These are phyloP conservation scores for Nigrospora sphaerica DNA, from an alignment of 2,329 filamentous ascomycete species.

Conservation along the genomic window DNA sequence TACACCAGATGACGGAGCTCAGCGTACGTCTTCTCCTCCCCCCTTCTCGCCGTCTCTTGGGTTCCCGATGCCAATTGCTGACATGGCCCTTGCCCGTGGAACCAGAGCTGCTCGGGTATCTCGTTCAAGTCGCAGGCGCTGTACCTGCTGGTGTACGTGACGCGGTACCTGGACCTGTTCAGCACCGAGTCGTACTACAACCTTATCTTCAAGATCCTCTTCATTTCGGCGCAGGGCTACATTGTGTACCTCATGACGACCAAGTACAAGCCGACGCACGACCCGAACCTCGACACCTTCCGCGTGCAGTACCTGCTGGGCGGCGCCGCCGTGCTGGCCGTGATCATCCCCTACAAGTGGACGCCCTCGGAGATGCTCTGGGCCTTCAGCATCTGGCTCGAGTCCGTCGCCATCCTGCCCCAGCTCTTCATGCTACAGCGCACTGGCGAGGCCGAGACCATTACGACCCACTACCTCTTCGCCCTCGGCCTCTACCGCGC, in stretches of 20 bases:
- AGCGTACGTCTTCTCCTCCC: slow-evolving; percentile 55
- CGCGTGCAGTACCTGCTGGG: slow-evolving; percentile 90
- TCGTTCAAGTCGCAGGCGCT: slow-evolving; percentile 98
- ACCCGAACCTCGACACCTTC: slow-evolving; percentile 95
- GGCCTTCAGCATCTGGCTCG: slow-evolving; percentile 98
- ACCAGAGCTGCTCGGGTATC: slow-evolving; percentile 88
- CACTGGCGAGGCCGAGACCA: slow-evolving; percentile 98
- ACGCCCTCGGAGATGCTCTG: slow-evolving; percentile 80
- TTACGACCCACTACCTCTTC: slow-evolving; percentile 96
- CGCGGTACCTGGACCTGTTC: slow-evolving; percentile 90
- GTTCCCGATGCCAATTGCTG: slow-evolving; percentile 4
- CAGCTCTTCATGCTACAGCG: slow-evolving; percentile 98
- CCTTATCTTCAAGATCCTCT: slow-evolving; percentile 90
- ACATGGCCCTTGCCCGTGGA: slow-evolving; percentile 14
- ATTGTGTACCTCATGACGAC: slow-evolving; percentile 98
- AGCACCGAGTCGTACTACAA: slow-evolving; percentile 83
- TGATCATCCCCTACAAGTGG: slow-evolving; percentile 84
- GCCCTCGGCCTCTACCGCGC: slow-evolving; percentile 86
- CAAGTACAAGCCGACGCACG: slow-evolving; percentile 94
- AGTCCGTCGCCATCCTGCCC: slow-evolving; percentile 91
- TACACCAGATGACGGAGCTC: slow-evolving; percentile 93
- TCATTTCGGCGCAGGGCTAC: slow-evolving; percentile 84
- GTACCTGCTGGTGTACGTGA: slow-evolving; percentile 89
- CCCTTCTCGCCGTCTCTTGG: neutral
- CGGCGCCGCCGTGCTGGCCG: slow-evolving; percentile 68